Evolutionary conservation across 2,329 filamentous ascomycete genomes (phyloP), one percentile per base, ranked within the genome.

Genomic region (Ophioceras dolichostomum): DNA sequence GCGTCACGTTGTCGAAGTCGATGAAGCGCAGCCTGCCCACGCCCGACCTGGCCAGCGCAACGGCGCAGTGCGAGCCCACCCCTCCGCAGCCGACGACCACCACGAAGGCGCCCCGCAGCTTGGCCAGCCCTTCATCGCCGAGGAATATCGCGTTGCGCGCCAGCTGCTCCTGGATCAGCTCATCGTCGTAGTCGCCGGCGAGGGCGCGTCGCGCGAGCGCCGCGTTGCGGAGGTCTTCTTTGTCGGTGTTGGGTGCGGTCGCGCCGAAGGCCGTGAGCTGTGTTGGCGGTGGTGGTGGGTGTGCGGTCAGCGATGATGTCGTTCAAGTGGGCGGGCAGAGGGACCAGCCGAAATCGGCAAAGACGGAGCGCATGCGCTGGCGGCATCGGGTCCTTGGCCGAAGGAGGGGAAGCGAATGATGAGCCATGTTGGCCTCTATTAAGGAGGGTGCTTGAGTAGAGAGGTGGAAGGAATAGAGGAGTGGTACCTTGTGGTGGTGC

Each of bases 1-100:
- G 68, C 0, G 88, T 94, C 24, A 98, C 89, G 67, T 98, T 91
- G 56, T 98, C 91, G 55, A 98, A 98, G 58, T 98, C 91, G 47
- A 98, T 77, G 27, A 98, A 72, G 1, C 91, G 79, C 38, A 98
- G 70, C 49, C 78, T 80, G n/a, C 82, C 79, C 31, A 94, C 86
- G 22, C 91, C 91, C 0, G 88, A 94, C 21, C 91, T 79, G 5
- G 86, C 82, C 21, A 98, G 75, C 4, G 91, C 80, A 2, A 88
- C 80, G 4, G 81, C 75, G 43, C 85, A 88, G 63, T 98, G 93
- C 6, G 87, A 95, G 32, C 91, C 91, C 5, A 98, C 91, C 30
- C 91, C 91, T 44, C 91, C 91, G 47, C 87, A 89, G 4, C 91
- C 91, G 10, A 98, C 87, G 2, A 98, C 74, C 28, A 96, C 70